Base-by-base conservation (phyloP, 2,329 filamentous ascomycete species). In the Apiospora malaysiana region DNA sequence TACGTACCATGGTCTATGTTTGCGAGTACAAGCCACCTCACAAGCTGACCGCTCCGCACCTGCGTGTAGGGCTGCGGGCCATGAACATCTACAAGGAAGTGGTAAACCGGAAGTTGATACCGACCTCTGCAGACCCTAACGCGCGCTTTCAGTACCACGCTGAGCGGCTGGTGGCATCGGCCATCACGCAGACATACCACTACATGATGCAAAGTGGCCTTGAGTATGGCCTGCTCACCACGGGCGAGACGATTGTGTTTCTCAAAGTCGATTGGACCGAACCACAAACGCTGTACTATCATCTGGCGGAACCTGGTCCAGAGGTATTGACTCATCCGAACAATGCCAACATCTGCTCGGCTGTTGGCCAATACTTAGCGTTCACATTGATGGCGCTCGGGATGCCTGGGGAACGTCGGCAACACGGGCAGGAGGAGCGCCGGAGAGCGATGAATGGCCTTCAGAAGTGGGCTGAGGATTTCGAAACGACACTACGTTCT, bases 201-300 rank as follows among this genome's bases (percentile, higher is more conserved):
- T 86, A 87, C 75, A 88, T 88, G 81, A 81, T 88, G 16, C 74
- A 83, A 68, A 77, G 76, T 18, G 82, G 86, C 0, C 77, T 86
- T 8, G 79, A 83, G 70, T 85, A 84, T 72, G 80, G 85, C 16
- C 77, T 80, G 37, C 70, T 87, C 47, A 81, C 78, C 21, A 86
- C 82, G 1, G 82, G 82, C 27, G 81, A 86, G 74, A 79, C 80
- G 2, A 82, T 81, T 66, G 80, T 85, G 86, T 85, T 70, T 78
- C 83, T 87, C n/a, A 80, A 78, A 65, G 72, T 84, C 12, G 70
- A 78, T 66, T 79, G 72, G 77, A 16, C 68, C 1, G 49, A 79
- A 32, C 76, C 77, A 0, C 70, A 70, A 8, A 78, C 73, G 12
- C 73, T 82, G 0, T 75, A 74, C 43, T 83, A 79, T 70, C 77